These are phyloP conservation scores for Phialemonium atrogriseum DNA, from an alignment of 2,329 filamentous ascomycete species.

Conservation along the genomic window DNA sequence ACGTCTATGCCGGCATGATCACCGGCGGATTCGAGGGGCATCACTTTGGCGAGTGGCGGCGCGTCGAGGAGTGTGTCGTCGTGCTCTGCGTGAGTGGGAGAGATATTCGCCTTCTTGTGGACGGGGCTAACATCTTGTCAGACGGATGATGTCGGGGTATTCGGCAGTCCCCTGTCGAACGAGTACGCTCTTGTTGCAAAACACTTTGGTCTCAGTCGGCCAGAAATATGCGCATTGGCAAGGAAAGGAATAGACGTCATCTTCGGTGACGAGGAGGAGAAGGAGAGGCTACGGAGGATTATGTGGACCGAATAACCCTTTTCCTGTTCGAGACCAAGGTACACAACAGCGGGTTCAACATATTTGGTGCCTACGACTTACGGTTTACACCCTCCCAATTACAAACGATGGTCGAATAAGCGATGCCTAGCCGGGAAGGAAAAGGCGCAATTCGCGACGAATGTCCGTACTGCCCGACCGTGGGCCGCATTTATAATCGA, in stretches of 20 bases:
- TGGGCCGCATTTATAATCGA: too few species aligned
- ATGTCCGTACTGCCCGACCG: too few species aligned
- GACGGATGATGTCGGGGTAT: conserved; percentile 81
- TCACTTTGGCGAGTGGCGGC: conserved; percentile 69
- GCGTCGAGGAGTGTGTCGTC: conserved; percentile 48
- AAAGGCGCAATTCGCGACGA: too few species aligned
- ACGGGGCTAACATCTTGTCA: conserved; percentile 21
- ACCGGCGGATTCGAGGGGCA: conserved; percentile 57
- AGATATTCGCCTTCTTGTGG: background rate
- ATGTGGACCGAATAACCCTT: conserved; percentile 36
- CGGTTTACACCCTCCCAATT: too few species aligned
- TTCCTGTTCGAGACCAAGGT: too few species aligned
- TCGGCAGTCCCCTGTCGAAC: conserved; percentile 66
- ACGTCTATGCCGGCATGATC: conserved; percentile 69
- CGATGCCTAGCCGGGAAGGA: too few species aligned
- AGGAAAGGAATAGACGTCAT: conserved; percentile 54
- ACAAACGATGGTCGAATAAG: too few species aligned
- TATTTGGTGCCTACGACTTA: too few species aligned
- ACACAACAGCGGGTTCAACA: too few species aligned
- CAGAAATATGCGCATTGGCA: conserved; percentile 45
- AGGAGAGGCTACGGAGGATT: conserved; percentile 40
- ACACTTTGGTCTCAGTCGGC: conserved; percentile 52
- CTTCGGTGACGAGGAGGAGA: conserved; percentile 58
- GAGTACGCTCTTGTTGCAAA: conserved; percentile 67
- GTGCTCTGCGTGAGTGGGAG: conserved; percentile 57